Percentiles rank a stretch among this genome's conserved stretches.
Conservation (phyloP, 495 filamentous ascomycete genomes). For the Aspergillus ostianus region DNA sequence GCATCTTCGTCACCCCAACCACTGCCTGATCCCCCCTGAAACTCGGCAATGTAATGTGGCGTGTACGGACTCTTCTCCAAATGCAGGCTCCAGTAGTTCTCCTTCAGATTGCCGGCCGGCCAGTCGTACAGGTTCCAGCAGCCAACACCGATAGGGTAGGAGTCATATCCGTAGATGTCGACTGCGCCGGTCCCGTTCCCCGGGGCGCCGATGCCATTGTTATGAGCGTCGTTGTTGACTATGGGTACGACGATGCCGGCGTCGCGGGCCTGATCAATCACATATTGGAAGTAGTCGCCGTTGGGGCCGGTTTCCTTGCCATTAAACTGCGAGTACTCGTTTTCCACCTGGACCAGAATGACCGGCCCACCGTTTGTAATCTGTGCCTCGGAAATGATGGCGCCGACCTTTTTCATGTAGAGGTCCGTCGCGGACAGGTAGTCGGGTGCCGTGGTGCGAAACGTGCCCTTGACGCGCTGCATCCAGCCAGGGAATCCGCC, state of each 20-base stretch:
- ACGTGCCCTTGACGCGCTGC: conserved; percentile 46
- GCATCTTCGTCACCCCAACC: conserved; percentile 52
- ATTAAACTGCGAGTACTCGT: conserved; percentile 33
- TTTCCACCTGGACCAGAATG: conserved; percentile 54
- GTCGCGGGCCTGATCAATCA: conserved; percentile 42
- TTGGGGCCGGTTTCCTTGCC: background rate
- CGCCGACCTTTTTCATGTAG: conserved; percentile 34
- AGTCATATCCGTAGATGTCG: conserved; percentile 57
- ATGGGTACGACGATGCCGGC: conserved; percentile 53
- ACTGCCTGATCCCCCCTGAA: conserved; percentile 53
- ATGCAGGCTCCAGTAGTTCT: conserved; percentile 58
- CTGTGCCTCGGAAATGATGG: conserved; percentile 48
- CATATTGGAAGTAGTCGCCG: conserved; percentile 32
- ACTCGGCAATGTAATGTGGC: conserved; percentile 51
- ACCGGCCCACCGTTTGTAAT: conserved; percentile 54
- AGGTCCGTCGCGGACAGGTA: conserved; percentile 34
- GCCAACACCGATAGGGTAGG: conserved; percentile 53
- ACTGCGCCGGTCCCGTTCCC: conserved; percentile 57
- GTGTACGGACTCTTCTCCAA: conserved; percentile 52
- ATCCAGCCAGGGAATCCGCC: conserved; percentile 54
- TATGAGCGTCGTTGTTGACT: conserved; percentile 53
- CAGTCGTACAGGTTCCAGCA: conserved; percentile 47
- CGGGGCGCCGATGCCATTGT: conserved; percentile 45
- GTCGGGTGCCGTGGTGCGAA: conserved; percentile 40
- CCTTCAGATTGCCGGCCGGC: conserved; percentile 49